Percentiles rank a stretch among this genome's conserved stretches.
These are phyloP conservation scores for Gossypium davidsonii DNA, from an alignment of 441 rosid species.

Conservation along the genomic window DNA sequence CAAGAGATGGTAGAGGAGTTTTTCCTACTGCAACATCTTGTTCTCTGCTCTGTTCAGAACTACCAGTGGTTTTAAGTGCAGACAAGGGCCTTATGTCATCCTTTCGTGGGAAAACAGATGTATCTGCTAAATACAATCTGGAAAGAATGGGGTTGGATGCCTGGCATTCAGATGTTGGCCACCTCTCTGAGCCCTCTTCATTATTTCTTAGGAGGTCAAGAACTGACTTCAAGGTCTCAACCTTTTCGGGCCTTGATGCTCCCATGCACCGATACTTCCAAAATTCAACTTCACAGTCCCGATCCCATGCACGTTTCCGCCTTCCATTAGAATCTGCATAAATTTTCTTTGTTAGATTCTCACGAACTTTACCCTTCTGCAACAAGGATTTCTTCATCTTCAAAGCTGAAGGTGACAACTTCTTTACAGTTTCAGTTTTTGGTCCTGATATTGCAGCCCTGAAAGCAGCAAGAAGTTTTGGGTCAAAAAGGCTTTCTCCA, in stretches of 20 bases:
- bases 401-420: conserved; percentile 49
- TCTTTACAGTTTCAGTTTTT: conserved; percentile 46
- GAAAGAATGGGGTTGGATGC: conserved; percentile 73
- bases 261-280: conserved; percentile 94
- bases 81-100: conserved; percentile 78
- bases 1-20: conserved; percentile 28
- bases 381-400: conserved; percentile 78
- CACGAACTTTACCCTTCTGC: conserved; percentile 97
- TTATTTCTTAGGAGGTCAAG: conserved; percentile 63
- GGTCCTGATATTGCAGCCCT: conserved; percentile 78
- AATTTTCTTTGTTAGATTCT: conserved; percentile 90
- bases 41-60: conserved; percentile 37
- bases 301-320: conserved; percentile 86
- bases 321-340: conserved; percentile 83
- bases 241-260: conserved; percentile 77
- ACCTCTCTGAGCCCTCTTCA: conserved; percentile 38
- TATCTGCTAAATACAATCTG: conserved; percentile 91
- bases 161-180: conserved; percentile 36
- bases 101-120: conserved; percentile 92
- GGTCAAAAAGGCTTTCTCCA: conserved; percentile 69
- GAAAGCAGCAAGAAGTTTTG: conserved; percentile 91
- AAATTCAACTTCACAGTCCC: conserved; percentile 97
- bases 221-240: conserved; percentile 90
- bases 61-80: conserved; percentile 30
- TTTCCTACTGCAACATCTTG: conserved; percentile 26